Evolutionary conservation across 768 basidiomycete genomes (phyloP).

Genomic region (Ramaria rubella): DNA sequence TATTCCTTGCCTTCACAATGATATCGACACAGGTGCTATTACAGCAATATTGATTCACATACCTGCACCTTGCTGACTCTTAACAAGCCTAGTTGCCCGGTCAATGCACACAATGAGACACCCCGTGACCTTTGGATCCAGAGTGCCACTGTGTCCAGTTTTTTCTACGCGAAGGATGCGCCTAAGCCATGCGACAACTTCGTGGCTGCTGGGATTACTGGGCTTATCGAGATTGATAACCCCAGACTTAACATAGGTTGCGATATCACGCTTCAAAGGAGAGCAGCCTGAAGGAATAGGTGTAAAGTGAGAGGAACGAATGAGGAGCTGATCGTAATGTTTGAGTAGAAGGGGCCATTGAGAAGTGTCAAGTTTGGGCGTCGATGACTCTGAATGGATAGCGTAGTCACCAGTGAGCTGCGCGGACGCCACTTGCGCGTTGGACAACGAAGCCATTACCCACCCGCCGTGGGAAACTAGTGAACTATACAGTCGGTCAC

Average conservation of each 20-base stretch:
- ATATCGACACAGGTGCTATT: background rate
- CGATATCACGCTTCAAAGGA: slow-evolving; percentile 91
- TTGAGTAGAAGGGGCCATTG: slow-evolving; percentile 97
- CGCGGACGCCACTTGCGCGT: slow-evolving; percentile 62
- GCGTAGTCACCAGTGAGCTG: slow-evolving; percentile 70
- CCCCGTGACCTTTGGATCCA: slow-evolving; percentile 98
- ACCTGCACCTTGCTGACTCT: slow-evolving; percentile 98
- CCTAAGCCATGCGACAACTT: slow-evolving; percentile 98
- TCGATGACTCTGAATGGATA: slow-evolving; percentile 70
- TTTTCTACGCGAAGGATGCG: slow-evolving; percentile 97
- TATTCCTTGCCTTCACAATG: slow-evolving; percentile 90
- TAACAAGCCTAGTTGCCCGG: slow-evolving; percentile 94
- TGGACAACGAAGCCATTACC: slow-evolving; percentile 38
- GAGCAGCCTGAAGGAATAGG: slow-evolving; percentile 92
- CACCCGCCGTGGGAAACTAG: slow-evolving; percentile 17
- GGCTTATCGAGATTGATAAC: slow-evolving; percentile 99
- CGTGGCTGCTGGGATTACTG: slow-evolving; percentile 97
- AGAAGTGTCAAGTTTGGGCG: slow-evolving; percentile 85
- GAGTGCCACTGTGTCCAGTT: slow-evolving; percentile 97
- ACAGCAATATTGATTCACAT: slow-evolving; percentile 18
- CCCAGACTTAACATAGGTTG: slow-evolving; percentile 92
- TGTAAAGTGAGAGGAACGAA: slow-evolving; percentile 95
- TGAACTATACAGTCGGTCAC: slow-evolving; percentile 7
- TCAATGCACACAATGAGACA: slow-evolving; percentile 99
- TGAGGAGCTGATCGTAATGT: slow-evolving; percentile 96